Evolutionary conservation across 306 rosid genomes (phyloP), one percentile per base, ranked within the genome.

Genomic region (Chamaecrista fasciculata): DNA sequence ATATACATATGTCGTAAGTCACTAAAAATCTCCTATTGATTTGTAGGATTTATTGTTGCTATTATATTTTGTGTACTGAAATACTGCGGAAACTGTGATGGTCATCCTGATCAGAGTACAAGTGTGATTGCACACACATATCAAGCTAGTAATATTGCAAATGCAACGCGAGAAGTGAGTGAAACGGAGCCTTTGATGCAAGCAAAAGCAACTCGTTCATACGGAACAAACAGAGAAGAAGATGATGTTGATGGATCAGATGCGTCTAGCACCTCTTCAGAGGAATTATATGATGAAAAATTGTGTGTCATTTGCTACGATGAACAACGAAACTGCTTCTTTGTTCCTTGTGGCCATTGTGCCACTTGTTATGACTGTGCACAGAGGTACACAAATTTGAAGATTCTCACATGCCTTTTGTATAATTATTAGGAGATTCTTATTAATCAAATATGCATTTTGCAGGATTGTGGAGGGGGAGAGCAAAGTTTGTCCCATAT

Each of bases 341-440:
- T 86, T 34, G 81, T 89, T 74, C 96, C 96, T 46, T 86, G 96
- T 75, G 96, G 96, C 18, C 96, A 89, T 58, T 84, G 88, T 73
- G 92, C 90, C 5, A 86, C 90, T 53, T 89, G 96, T 78, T 79
- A 84, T 71, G 88, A 86, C 18, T 89, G 92, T 59, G 90, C 96
- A 58, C 85, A 78, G 53, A 84, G 96, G 96, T 89, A 80, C 39
- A 47, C 37, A 57, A 2, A n/a, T 31, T 25, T 2, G 20, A 51
- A 74, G 40, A 66, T 15, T 46, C 69, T 46, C 8, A 23, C 23
- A 3, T 12, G 53, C 23, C 70, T 53, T 53, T 3, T 29, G 60
- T 7, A 21, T 1, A 49, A 11, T 2, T 23, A 36, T n/a, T 14
- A 7, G 20, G 60, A 62, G 52, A 50, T 39, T 51, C 68, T 66